Evolutionary conservation across 768 basidiomycete genomes (phyloP).

Genomic region (Leucogyrophana mollusca): DNA sequence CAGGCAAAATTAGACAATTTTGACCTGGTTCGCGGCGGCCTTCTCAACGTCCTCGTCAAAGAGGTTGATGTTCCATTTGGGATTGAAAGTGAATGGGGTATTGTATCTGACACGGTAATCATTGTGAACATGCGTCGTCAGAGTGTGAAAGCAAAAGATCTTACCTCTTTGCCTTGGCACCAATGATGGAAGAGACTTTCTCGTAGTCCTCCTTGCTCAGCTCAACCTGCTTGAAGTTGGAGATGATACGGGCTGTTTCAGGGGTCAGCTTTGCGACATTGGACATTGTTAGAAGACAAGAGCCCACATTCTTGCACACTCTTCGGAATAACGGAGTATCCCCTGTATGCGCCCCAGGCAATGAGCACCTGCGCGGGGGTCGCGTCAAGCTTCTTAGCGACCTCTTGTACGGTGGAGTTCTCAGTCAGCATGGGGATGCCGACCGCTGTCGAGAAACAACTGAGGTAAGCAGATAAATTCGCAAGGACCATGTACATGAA

Average conservation of each 20-base stretch:
- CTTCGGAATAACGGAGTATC: conserved; percentile 85
- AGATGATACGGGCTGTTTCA: conserved; percentile 54
- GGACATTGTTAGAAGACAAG: not conserved
- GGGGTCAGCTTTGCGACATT: not conserved
- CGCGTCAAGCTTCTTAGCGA: conserved; percentile 62
- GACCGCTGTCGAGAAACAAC: conserved; percentile 37
- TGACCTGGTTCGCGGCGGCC: conserved; percentile 30
- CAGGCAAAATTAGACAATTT: conserved; percentile 20
- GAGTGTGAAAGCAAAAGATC: not conserved
- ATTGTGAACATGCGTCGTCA: not conserved
- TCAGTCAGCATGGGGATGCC: conserved; percentile 70
- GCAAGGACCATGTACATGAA: not conserved
- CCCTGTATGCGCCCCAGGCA: conserved; percentile 75
- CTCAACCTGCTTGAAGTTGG: conserved; percentile 77
- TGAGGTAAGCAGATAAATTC: not conserved
- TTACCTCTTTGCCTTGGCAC: conserved; percentile 34
- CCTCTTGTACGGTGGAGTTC: conserved; percentile 53
- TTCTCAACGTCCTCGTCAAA: conserved; percentile 65
- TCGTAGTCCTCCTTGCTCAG: conserved; percentile 68
- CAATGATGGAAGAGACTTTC: conserved; percentile 39
- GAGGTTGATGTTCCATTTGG: conserved; percentile 70
- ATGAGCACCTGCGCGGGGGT: conserved; percentile 81
- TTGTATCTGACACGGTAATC: conserved; percentile 39
- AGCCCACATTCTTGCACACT: conserved; percentile 57
- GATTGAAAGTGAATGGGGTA: conserved; percentile 57